Conservation (phyloP, 805 yeast species). For the Maudiozyma pseudohumilis region DNA sequence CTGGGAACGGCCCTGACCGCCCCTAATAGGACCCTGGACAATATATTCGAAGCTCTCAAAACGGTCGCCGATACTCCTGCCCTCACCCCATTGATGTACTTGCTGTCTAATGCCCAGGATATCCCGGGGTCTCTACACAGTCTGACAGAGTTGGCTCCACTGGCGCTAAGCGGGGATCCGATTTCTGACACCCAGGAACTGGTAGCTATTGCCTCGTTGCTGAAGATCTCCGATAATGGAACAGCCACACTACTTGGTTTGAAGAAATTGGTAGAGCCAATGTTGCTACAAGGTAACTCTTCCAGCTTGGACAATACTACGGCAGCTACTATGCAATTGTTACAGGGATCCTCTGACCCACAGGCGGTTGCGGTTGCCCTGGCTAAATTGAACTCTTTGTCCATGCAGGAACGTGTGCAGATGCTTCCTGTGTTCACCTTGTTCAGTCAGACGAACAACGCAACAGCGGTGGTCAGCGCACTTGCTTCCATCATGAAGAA, state of each 20-base stretch:
- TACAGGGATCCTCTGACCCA: slow-evolving; percentile 17
- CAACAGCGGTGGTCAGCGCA: slow-evolving; percentile 14
- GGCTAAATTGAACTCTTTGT: slow-evolving; percentile 17
- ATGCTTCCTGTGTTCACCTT: slow-evolving; percentile 21
- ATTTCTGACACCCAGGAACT: slow-evolving; percentile 12
- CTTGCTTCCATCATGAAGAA: slow-evolving; percentile 13
- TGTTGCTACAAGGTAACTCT: slow-evolving; percentile 1
- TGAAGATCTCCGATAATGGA: slow-evolving; percentile 5
- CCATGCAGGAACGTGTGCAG: slow-evolving; percentile 14
- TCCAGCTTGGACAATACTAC: slow-evolving; percentile 7
- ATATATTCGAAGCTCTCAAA: slow-evolving; percentile 19
- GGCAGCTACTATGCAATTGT: slow-evolving; percentile 13
- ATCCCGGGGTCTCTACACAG: slow-evolving; percentile 18
- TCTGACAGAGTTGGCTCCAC: slow-evolving; percentile 21
- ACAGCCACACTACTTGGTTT: slow-evolving; percentile 13
- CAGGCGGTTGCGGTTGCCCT: slow-evolving; percentile 19
- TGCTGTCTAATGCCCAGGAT: slow-evolving; percentile 23
- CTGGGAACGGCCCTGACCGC: slow-evolving; percentile 26
- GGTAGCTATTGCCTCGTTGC: slow-evolving; percentile 11
- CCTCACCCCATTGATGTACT: slow-evolving; percentile 21
- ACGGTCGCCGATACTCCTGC: slow-evolving; percentile 23
- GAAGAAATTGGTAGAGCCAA: slow-evolving; percentile 11
- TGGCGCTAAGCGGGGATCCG: slow-evolving; percentile 16
- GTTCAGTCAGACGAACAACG: slow-evolving; percentile 15
- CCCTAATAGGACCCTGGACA: slow-evolving; percentile 16